Evolutionary conservation across 2,329 filamentous ascomycete species (phyloP), one percentile per base, ranked within the genome.

Genomic region (Purpureocillium takamizusanense): DNA sequence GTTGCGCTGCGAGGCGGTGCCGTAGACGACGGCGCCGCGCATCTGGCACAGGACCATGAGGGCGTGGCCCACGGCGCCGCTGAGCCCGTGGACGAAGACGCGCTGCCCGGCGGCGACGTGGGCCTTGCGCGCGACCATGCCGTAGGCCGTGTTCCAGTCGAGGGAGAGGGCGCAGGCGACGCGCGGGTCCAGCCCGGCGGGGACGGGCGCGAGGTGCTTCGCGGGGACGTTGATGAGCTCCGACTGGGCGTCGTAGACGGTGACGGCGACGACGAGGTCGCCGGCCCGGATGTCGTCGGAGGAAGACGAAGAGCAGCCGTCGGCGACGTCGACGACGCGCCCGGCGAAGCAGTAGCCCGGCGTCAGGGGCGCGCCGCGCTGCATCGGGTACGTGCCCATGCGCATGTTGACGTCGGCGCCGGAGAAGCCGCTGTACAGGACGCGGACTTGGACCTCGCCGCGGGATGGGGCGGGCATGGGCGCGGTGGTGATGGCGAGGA

Each of bases 321-420:
- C 54, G n/a, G 52, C 36, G 1, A 67, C 68, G 43, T 59, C 60
- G 16, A 47, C 39, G 33, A 72, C 62, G 13, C 54, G 57, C 25
- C 70, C 69, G 42, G 67, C 57, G 23, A 69, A 60, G 46, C 56
- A 65, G 54, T 72, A 73, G 34, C 70, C 69, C 0, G 69, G 68
- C 0, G 65, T 71, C 2, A 74, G 49, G 2, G 69, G 69, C 1
- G 68, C 62, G 10, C 56, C 52, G 37, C 49, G 61, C 45, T 70
- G 66, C 39, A 65, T 45, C 1, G 67, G 67, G 43, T 72, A 72
- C n/a, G 44, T 46, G 39, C 69, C 69, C 15, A 60, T 51, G 16
- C 69, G 63, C 69, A 72, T 72, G 44, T 64, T 62, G 50, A 71
- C 60, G 47, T 73, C 69, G 42, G 59, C 51, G 28, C 69, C 69